Conservation (phyloP, 257 asterid genomes). For the Penstemon davidsonii region DNA sequence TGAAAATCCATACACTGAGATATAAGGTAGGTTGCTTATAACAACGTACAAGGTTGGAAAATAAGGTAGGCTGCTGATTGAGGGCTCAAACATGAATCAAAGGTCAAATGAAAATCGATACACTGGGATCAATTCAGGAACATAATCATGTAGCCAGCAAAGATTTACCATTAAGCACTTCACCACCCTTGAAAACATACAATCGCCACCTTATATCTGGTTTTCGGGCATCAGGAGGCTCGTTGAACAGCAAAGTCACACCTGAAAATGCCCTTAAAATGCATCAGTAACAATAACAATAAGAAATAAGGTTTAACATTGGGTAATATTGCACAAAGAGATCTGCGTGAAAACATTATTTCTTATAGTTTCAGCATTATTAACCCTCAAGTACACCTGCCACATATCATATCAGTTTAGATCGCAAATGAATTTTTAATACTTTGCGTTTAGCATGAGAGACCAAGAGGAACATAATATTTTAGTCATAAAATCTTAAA, state of each 20-base stretch:
- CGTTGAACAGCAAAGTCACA: slow-evolving; percentile 82
- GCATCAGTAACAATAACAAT: slow-evolving; percentile 29
- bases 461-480: too few relatives aligned
- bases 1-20: too few relatives aligned
- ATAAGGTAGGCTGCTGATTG: neutral
- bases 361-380: neutral
- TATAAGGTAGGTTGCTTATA: too few relatives aligned
- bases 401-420: too few relatives aligned
- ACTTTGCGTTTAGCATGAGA: too few relatives aligned
- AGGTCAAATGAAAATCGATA: slow-evolving; percentile 15
- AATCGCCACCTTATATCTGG: slow-evolving; percentile 88
- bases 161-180: slow-evolving; percentile 74
- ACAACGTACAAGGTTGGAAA: too few relatives aligned
- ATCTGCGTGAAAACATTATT: neutral
- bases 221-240: slow-evolving; percentile 94
- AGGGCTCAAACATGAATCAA: slow-evolving; percentile 5
- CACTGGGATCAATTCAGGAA: neutral
- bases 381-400: too few relatives aligned
- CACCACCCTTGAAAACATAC: slow-evolving; percentile 95
- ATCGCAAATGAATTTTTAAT: too few relatives aligned
- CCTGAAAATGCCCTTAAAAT: slow-evolving; percentile 46
- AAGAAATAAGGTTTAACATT: neutral
- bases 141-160: slow-evolving; percentile 1
- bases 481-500: too few relatives aligned
- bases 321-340: slow-evolving; percentile 15